Percentiles rank a stretch among this genome's conserved stretches.
These are phyloP conservation scores for Cunninghamia lanceolata DNA, from an alignment of 75 land plant genomes.

Conservation along the genomic window DNA sequence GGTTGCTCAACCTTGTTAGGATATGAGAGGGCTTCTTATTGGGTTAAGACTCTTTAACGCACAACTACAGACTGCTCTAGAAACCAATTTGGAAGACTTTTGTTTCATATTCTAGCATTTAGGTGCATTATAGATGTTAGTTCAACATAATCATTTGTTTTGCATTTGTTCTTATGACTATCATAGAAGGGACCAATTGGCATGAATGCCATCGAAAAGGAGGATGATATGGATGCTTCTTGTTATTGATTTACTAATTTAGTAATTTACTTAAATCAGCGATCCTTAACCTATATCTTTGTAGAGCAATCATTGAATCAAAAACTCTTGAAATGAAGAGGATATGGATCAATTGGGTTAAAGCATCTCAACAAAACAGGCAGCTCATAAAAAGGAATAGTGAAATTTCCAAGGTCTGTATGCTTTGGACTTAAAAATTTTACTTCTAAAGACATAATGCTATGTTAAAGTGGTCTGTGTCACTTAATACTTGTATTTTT, in stretches of 20 bases:
- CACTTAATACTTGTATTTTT: not conserved
- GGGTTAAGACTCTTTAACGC: not conserved
- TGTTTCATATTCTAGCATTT: not conserved
- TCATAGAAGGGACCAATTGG: not conserved
- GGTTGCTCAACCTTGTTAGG: too few relatives aligned
- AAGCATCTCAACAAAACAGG: not conserved
- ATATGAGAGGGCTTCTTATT: not conserved
- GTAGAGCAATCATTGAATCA: conserved; percentile 1
- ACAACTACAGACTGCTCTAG: not conserved
- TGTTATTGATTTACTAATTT: not conserved
- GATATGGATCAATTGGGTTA: conserved; percentile 1
- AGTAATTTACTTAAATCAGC: not conserved
- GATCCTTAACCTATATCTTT: not conserved
- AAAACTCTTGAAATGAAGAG: not conserved
- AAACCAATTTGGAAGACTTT: not conserved
- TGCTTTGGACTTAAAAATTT: not conserved
- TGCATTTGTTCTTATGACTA: not conserved
- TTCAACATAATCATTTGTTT: not conserved
- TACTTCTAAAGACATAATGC: not conserved
- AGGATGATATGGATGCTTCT: not conserved
- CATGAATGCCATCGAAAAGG: not conserved
- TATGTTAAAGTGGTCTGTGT: not conserved
- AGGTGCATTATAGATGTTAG: not conserved
- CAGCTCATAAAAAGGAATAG: not conserved
- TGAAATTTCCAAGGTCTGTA: conserved; percentile 2